phyloP scores from a whole-genome alignment of 2,329 filamentous ascomycete genomes.

The Claviceps africana region DNA sequence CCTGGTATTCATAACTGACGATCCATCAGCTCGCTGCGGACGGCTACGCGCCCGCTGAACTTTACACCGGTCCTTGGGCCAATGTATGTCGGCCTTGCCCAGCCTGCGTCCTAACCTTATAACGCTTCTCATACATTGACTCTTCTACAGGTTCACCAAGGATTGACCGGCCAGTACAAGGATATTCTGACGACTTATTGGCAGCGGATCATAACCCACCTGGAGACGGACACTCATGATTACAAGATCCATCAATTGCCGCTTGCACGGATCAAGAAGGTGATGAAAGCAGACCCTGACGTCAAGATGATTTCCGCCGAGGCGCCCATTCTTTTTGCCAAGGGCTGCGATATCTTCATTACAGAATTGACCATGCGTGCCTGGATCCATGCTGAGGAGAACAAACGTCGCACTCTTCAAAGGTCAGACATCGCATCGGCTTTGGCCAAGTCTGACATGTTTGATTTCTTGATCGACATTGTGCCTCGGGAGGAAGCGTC shows the following conservation, averaged over 20 bases:
- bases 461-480: conserved; percentile 98
- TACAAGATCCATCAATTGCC: conserved; percentile 97
- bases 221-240: conserved; percentile 90
- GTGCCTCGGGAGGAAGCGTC: conserved; percentile 90
- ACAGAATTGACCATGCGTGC: conserved; percentile 97
- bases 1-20: conserved; percentile 12
- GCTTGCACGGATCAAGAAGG: conserved; percentile 97
- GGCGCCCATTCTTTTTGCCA: conserved; percentile 93
- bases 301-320: conserved; percentile 99
- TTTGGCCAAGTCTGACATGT: conserved; percentile 96
- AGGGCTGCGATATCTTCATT: conserved; percentile 98
- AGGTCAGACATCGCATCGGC: conserved; percentile 93
- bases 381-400: conserved; percentile 98
- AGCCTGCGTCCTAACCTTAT: neutral
- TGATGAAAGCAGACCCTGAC: conserved; percentile 98
- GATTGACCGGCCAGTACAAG: conserved; percentile 79
- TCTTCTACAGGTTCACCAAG: conserved; percentile 71
- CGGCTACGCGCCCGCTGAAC: conserved; percentile 80
- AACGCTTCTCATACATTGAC: neutral
- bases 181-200: conserved; percentile 98
- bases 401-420: conserved; percentile 90
- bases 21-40: conserved; percentile 59
- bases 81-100: conserved; percentile 50
- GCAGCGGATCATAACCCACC: conserved; percentile 94
- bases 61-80: conserved; percentile 89